Conservation (phyloP, 176 grass and related monocot genomes). For the Elaeis guineensis region DNA sequence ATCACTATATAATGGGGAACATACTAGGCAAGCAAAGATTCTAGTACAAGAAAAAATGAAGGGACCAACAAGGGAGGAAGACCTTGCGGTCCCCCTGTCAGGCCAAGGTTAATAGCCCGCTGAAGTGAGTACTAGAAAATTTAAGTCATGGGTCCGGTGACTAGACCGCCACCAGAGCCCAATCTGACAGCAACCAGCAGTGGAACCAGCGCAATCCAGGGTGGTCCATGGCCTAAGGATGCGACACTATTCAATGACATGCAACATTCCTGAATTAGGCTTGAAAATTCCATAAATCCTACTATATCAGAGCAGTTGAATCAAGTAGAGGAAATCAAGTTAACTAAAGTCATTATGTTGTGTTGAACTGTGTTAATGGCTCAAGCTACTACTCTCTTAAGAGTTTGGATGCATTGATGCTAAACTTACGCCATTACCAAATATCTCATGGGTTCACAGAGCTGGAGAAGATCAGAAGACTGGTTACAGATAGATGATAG, state of each 20-base stretch:
- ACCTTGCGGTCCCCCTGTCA: not conserved
- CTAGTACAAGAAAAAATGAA: no score
- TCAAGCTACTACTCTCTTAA: no score
- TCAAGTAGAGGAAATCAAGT: no score
- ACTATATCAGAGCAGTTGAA: no score
- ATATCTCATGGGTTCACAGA: not conserved
- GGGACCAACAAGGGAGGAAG: not conserved
- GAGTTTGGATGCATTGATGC: no score
- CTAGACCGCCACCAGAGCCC: not conserved
- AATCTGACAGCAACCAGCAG: conserved; percentile 1
- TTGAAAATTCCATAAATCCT: no score
- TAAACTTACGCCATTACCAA: no score
- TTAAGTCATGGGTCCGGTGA: not conserved
- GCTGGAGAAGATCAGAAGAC: not conserved
- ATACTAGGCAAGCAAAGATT: no score
- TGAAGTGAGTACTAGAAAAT: conserved; percentile 3
- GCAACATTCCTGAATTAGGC: not conserved
- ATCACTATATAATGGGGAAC: no score
- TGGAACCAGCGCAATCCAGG: conserved; percentile 4
- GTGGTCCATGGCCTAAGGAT: not conserved
- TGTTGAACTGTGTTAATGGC: no score
- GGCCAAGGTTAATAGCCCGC: not conserved
- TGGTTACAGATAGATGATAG: not conserved
- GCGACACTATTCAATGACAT: not conserved
- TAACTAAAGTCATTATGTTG: no score